Base-by-base conservation (phyloP, 192 early-diverging fungal species). In the Backusella circina region DNA sequence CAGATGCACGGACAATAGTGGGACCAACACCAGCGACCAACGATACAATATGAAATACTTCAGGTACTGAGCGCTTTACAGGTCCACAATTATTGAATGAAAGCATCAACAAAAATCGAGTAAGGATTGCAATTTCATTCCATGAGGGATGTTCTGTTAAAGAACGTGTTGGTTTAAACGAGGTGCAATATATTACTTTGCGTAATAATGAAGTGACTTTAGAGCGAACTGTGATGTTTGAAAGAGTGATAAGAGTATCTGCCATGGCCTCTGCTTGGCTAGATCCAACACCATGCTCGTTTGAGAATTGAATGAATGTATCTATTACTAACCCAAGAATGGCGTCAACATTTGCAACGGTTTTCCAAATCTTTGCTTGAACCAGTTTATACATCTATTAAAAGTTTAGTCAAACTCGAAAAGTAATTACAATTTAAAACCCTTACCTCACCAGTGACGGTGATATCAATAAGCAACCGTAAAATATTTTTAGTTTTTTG, bases 101-200 rank as follows among this genome's bases (percentile, higher is more conserved):
- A 30, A 95, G 85, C 79, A 96, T 95, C 70, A 98, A 81, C 47
- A 93, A 87, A 80, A 97, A 93, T 13, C 97, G 89, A 70, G 96
- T 83, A 54, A 98, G 81, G n/a, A 96, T 91, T 0, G 94, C 91
- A 75, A 99, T 95, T 79, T 99, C 93, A 23, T 90, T 87, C 96
- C 95, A 98, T 44, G 91, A 85, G 54, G 90, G 86, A 72, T 96
- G 94, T 31, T 93, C 88, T 2, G 91, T 88, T 21, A 99, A 85
- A 41, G 87, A 86, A 5, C 86, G 78, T 13, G 87, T 89, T 47
- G 90, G 90, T 70, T 88, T 87, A 33, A 91, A 80, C 30, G 93
- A 94, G 6, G 95, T 94, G 68, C 87, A 86, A 15, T 87, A 85
- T 26, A 98, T 89, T 21, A 92, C 78, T 26, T 90, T 92, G 75